Evolutionary conservation across 768 basidiomycete genomes (phyloP).

Genomic region (Mycena maculata): DNA sequence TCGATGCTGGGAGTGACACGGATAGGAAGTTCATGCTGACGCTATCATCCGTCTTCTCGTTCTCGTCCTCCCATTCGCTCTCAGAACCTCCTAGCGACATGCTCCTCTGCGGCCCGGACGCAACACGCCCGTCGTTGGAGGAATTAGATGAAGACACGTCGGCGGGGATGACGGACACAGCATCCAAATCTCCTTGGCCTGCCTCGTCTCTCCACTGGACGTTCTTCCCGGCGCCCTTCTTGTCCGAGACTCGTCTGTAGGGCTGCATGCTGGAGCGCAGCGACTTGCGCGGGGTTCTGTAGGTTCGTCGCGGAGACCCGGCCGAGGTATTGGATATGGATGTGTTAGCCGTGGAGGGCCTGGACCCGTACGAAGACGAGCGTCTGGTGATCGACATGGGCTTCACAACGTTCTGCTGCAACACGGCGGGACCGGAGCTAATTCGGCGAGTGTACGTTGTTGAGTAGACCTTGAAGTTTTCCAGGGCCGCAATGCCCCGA

Average conservation of each 20-base stretch:
- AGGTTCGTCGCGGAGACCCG: conserved; percentile 62
- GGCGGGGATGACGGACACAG: conserved; percentile 49
- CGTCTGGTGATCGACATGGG: conserved; percentile 47
- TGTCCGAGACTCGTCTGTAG: conserved; percentile 72
- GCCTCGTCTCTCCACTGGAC: conserved; percentile 92
- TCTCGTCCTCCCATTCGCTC: conserved; percentile 92
- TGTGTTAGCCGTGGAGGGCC: conserved; percentile 39
- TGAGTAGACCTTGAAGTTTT: conserved; percentile 64
- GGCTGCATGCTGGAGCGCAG: conserved; percentile 75
- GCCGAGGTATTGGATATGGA: conserved; percentile 57
- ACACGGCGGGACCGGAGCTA: conserved; percentile 61
- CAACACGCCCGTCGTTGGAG: conserved; percentile 37
- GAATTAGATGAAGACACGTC: conserved; percentile 49
- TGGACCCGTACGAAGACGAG: conserved; percentile 52
- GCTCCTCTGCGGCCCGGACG: conserved; percentile 49
- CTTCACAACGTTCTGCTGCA: conserved; percentile 44
- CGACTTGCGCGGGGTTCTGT: conserved; percentile 78
- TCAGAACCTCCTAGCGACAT: conserved; percentile 74
- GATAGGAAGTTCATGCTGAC: conserved; percentile 66
- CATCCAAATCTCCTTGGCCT: conserved; percentile 84
- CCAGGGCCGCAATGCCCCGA: conserved; percentile 50
- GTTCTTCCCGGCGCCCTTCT: conserved; percentile 70
- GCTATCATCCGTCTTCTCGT: conserved; percentile 86
- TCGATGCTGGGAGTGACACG: conserved; percentile 54
- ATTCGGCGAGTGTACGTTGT: conserved; percentile 60